Evolutionary conservation across 1,284 basidiomycete species (phyloP), one percentile per base, ranked within the genome.

Genomic region (Cryptococcus amylolentus): DNA sequence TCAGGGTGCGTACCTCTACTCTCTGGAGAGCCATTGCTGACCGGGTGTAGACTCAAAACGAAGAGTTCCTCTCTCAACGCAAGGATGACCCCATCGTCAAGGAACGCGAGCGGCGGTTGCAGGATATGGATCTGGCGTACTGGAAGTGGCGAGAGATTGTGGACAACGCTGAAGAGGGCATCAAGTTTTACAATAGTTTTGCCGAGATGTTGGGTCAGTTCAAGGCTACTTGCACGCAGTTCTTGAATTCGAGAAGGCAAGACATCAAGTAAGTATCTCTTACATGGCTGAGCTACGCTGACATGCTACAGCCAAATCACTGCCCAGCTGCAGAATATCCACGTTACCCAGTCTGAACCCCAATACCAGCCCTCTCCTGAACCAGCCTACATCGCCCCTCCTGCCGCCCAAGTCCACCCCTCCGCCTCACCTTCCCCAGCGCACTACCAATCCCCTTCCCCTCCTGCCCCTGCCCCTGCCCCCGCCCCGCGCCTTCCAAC

Each of bases 131-230:
- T 64, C 76, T 88, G 38, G 89, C 91, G 0, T 91, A 91, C 75
- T 86, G 87, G 77, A 91, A 91, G 70, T 96, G 94, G 76, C 82
- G 84, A 49, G 93, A 97, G 75, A 88, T 96, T 16, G 81, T 81
- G 2, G 84, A 85, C 53, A 92, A 97, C 71, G 80, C 95, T 12
- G 86, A 89, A 51, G 93, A 97, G 72, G 94, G 94, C 1, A 81
- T 91, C 63, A 87, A 91, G 86, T 94, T 94, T 68, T 92, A 95
- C 71, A 89, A 90, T 60, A 85, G 87, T 64, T 82, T 95, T 54
- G 82, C 84, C 4, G 82, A 81, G 12, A 84, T 91, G 46, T 75
- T 93, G 2, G 77, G 81, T 8, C 82, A 86, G 60, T 89, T 92
- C 78, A 87, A 86, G 69, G 86, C 88, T 55, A 80, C 81, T 2